Evolutionary conservation across 192 early-diverging fungal genomes (phyloP).

Genomic region (Coemansia sp.): DNA sequence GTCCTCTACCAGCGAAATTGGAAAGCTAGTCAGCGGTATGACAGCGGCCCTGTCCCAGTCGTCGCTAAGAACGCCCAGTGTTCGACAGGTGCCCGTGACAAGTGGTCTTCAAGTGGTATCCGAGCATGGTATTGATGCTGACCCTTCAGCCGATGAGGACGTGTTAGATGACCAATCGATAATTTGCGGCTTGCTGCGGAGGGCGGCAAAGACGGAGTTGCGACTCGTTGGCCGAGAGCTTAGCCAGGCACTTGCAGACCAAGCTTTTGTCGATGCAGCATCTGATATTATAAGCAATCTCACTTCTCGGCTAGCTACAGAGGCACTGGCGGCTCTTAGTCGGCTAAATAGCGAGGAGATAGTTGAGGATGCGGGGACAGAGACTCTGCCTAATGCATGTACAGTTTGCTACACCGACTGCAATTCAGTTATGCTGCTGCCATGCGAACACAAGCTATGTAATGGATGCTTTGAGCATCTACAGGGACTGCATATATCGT

Average conservation of each 20-base stretch:
- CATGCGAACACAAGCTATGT: slow-evolving; percentile 42
- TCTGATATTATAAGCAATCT: neutral
- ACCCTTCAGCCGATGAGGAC: neutral
- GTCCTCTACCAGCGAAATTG: neutral
- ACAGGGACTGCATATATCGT: slow-evolving; percentile 17
- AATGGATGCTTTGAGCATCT: slow-evolving; percentile 32
- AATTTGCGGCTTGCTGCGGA: neutral
- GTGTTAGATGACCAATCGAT: neutral
- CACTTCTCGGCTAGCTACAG: slow-evolving; percentile 8
- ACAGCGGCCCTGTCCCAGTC: neutral
- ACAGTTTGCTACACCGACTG: slow-evolving; percentile 48
- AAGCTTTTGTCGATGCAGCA: neutral
- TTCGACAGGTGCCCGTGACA: neutral
- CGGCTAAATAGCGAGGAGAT: neutral
- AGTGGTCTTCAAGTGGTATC: neutral
- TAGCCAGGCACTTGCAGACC: neutral
- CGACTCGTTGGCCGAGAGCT: neutral
- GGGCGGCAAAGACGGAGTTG: neutral
- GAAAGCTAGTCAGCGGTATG: neutral
- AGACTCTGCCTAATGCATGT: slow-evolving; percentile 29
- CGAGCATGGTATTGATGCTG: neutral
- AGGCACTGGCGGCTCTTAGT: slow-evolving; percentile 5
- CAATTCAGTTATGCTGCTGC: slow-evolving; percentile 31
- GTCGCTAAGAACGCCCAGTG: neutral
- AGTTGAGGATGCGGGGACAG: slow-evolving; percentile 26